These are phyloP conservation scores for Aspergillus floridensis DNA, from an alignment of 2,329 filamentous ascomycete species.

Conservation along the genomic window DNA sequence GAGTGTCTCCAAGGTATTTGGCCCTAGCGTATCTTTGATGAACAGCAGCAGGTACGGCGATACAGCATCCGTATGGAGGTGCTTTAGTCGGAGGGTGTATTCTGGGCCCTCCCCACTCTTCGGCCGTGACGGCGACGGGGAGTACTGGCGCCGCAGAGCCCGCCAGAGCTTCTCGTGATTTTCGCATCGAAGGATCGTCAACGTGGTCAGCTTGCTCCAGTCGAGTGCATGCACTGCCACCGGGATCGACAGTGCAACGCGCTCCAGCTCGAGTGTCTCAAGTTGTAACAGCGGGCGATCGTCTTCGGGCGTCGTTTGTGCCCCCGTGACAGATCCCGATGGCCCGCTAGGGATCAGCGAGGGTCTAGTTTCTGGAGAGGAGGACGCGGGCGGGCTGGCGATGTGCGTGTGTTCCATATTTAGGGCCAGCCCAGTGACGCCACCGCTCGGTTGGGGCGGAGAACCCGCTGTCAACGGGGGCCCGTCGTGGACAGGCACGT, in stretches of 20 bases:
- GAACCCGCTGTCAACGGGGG: not conserved
- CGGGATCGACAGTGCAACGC: conserved; percentile 68
- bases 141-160: conserved; percentile 62
- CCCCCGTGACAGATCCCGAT: not conserved
- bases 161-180: conserved; percentile 75
- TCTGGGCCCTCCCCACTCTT: conserved; percentile 34
- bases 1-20: conserved; percentile 74
- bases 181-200: conserved; percentile 72
- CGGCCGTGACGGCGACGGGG: conserved; percentile 38
- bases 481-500: not conserved
- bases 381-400: not conserved
- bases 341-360: not conserved
- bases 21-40: conserved; percentile 72
- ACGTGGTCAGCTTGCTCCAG: conserved; percentile 67
- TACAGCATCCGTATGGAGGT: conserved; percentile 71
- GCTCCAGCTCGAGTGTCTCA: conserved; percentile 72
- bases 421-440: not conserved
- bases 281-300: conserved; percentile 55
- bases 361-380: not conserved
- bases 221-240: conserved; percentile 70
- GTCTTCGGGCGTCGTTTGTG: conserved; percentile 10
- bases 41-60: conserved; percentile 69
- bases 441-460: not conserved
- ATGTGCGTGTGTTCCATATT: not conserved
- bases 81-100: conserved; percentile 66